Evolutionary conservation across 164 flowering plant species (phyloP).

Genomic region (Stephania yunnanensis): DNA sequence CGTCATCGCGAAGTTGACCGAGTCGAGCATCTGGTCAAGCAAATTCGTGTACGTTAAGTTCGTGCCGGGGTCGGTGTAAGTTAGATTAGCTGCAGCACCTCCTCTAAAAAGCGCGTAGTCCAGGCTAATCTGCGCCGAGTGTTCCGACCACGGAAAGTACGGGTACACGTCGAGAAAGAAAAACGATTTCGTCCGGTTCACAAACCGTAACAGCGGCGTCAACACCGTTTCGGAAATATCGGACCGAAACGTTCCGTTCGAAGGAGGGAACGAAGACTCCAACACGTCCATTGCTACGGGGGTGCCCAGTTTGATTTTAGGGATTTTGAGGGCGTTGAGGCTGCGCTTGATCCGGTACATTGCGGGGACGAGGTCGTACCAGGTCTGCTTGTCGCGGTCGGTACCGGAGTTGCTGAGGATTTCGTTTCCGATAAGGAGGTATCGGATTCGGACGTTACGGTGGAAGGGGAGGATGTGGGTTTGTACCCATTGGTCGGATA

Average conservation of each 20-base stretch:
- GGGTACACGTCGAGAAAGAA: constrained; percentile 80
- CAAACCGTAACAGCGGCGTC: constrained; percentile 64
- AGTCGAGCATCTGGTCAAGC: constrained; percentile 86
- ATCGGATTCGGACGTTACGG: constrained; percentile 55
- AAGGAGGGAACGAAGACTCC: constrained; percentile 71
- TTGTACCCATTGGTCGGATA: constrained; percentile 63
- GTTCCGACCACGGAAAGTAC: constrained; percentile 66
- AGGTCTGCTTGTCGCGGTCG: constrained; percentile 21
- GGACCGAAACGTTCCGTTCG: constrained; percentile 66
- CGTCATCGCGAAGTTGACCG: constrained; percentile 60
- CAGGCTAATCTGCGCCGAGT: constrained; percentile 38
- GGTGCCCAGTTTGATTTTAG: constrained; percentile 72
- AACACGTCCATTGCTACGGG: constrained; percentile 73
- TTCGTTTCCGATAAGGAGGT: constrained; percentile 82
- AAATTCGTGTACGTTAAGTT: constrained; percentile 52
- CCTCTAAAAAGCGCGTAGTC: constrained; percentile 58
- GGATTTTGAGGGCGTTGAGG: constrained; percentile 31
- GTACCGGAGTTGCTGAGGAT: constrained; percentile 34
- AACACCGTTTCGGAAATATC: constrained; percentile 50
- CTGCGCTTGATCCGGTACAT: constrained; percentile 47
- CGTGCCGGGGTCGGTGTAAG: constrained; percentile 53
- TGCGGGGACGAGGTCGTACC: constrained; percentile 70
- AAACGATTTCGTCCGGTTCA: constrained; percentile 71
- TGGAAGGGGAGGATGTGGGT: constrained; percentile 58
- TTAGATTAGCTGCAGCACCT: constrained; percentile 7